phyloP scores from a whole-genome alignment of 805 yeast genomes.

The Saturnispora gosingensis region DNA sequence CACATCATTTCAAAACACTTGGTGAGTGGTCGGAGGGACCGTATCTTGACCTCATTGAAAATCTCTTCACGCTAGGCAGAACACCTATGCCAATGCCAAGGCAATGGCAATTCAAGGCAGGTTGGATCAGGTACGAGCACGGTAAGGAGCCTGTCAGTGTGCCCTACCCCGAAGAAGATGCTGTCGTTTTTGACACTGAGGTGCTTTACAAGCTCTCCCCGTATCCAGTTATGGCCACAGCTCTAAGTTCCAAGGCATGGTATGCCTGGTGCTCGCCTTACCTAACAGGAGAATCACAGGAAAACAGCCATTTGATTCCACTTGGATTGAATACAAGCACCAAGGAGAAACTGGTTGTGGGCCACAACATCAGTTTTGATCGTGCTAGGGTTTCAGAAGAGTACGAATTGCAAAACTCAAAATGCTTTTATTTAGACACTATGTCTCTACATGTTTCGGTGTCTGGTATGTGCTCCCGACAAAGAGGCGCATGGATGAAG shows the following conservation, averaged over 20 bases:
- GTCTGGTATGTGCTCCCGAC: conserved; percentile 88
- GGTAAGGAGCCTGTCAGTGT: conserved; percentile 50
- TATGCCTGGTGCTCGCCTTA: conserved; percentile 93
- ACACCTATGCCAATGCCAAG: conserved; percentile 33
- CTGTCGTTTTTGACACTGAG: conserved; percentile 83
- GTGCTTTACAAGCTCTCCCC: conserved; percentile 65
- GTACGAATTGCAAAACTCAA: conserved; percentile 55
- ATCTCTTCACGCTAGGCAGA: conserved; percentile 31
- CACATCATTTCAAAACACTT: conserved; percentile 74
- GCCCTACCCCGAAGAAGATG: conserved; percentile 58
- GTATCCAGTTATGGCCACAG: conserved; percentile 75
- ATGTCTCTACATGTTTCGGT: conserved; percentile 89
- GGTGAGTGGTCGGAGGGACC: conserved; percentile 55
- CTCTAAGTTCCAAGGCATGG: conserved; percentile 73
- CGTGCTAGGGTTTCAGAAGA: conserved; percentile 82
- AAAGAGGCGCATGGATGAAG: conserved; percentile 68
- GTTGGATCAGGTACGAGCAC: conserved; percentile 72
- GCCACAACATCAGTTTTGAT: conserved; percentile 88
- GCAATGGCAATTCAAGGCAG: conserved; percentile 51
- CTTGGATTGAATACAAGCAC: conserved; percentile 37
- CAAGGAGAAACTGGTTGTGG: conserved; percentile 45
- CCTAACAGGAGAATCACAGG: conserved; percentile 44
- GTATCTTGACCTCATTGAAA: conserved; percentile 43
- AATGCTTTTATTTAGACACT: conserved; percentile 79
- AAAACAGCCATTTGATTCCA: conserved; percentile 64